Evolutionary conservation across 1,284 basidiomycete genomes (phyloP).

Genomic region (Cryptococcus amylolentus): DNA sequence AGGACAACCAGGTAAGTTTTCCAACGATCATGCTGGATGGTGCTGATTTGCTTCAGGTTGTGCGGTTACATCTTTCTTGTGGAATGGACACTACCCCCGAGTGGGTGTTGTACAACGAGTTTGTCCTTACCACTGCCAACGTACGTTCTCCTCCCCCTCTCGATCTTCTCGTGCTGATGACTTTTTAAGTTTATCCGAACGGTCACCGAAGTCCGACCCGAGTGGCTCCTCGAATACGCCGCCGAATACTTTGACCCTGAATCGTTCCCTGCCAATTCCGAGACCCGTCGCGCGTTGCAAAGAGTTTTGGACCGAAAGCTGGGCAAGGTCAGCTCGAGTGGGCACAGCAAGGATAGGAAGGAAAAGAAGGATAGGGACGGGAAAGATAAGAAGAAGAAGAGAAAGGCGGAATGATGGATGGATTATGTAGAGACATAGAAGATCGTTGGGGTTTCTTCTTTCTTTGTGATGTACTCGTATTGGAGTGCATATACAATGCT

Average conservation of each 20-base stretch:
- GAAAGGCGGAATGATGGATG: conserved; percentile 17
- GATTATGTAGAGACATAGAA: too few species aligned
- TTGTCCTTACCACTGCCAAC: conserved; percentile 80
- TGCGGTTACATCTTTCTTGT: conserved; percentile 89
- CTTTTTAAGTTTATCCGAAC: conserved; percentile 73
- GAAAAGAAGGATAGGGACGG: conserved; percentile 16
- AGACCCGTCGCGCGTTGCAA: conserved; percentile 40
- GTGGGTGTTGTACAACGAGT: conserved; percentile 98
- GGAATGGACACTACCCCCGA: conserved; percentile 90
- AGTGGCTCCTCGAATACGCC: conserved; percentile 87
- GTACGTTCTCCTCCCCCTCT: conserved; percentile 28
- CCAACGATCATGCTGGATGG: neutral
- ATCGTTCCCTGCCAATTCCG: conserved; percentile 42
- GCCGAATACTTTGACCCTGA: conserved; percentile 61
- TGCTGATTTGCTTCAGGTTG: conserved; percentile 56
- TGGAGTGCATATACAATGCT: too few species aligned
- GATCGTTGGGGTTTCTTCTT: too few species aligned
- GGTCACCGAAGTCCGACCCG: conserved; percentile 80
- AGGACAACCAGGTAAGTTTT: conserved; percentile 75
- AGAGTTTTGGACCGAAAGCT: conserved; percentile 39
- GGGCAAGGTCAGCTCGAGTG: conserved; percentile 17
- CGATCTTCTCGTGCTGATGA: neutral
- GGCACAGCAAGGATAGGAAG: conserved; percentile 8
- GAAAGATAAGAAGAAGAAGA: conserved; percentile 30
- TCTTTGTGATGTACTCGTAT: too few species aligned